Evolutionary conservation across 306 rosid species (phyloP).

Genomic region (Vigna mungo): DNA sequence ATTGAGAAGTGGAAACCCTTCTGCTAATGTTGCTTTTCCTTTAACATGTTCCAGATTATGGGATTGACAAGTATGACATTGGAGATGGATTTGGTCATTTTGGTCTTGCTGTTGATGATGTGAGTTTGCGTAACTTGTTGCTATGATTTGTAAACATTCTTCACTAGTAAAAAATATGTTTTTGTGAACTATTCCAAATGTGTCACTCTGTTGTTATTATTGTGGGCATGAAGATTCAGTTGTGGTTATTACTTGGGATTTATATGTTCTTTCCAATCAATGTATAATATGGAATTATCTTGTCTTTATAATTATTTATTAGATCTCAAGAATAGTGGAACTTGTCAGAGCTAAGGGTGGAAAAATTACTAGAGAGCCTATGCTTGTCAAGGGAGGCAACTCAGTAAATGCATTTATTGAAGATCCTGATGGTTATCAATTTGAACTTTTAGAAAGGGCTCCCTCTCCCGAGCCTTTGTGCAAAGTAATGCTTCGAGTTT

Average conservation of each 20-base stretch:
- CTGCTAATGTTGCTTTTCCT: constrained; percentile 40
- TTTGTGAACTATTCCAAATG: constrained; percentile 6
- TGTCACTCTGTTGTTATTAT: constrained; percentile 2
- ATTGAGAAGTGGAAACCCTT: constrained; percentile 24
- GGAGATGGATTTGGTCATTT: constrained; percentile 86
- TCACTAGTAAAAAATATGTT: neutral
- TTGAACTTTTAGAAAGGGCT: constrained; percentile 85
- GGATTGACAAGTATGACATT: constrained; percentile 79
- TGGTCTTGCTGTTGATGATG: constrained; percentile 95
- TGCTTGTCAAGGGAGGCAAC: constrained; percentile 78
- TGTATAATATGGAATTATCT: constrained; percentile 6
- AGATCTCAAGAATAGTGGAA: constrained; percentile 87
- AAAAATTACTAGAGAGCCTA: constrained; percentile 80
- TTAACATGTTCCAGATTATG: constrained; percentile 70
- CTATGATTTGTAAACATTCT: constrained; percentile 26
- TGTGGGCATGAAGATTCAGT: constrained; percentile 11
- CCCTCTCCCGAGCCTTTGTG: constrained; percentile 92
- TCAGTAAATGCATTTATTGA: constrained; percentile 76
- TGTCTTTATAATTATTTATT: constrained; percentile 41
- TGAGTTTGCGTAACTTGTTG: constrained; percentile 53
- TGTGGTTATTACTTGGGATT: constrained; percentile 23
- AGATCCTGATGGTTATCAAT: constrained; percentile 96
- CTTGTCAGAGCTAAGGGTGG: constrained; percentile 92
- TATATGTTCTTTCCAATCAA: constrained; percentile 39
- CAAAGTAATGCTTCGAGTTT: constrained; percentile 97